phyloP scores from a whole-genome alignment of 2,329 filamentous ascomycete genomes.

The Rutstroemia sp. region DNA sequence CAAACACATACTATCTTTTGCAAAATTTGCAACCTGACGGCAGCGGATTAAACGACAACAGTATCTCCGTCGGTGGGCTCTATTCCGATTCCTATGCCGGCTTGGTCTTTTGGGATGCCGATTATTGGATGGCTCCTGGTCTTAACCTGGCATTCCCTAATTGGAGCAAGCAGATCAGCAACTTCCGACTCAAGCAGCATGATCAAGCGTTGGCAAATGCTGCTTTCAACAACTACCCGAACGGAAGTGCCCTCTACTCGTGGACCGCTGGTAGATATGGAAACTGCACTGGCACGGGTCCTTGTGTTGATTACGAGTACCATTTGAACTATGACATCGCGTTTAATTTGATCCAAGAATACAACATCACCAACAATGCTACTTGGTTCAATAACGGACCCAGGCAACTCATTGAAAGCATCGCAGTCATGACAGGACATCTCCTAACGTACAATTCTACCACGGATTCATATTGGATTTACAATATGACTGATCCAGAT shows the following conservation, averaged over 20 bases:
- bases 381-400: constrained; percentile 35
- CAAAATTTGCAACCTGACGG: constrained; percentile 41
- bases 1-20: constrained; percentile 49
- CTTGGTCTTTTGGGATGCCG: constrained; percentile 36
- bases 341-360: constrained; percentile 33
- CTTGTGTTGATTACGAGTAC: constrained; percentile 66
- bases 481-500: constrained; percentile 64
- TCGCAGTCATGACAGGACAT: constrained; percentile 54
- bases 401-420: constrained; percentile 56
- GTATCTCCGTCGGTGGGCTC: constrained; percentile 61
- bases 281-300: constrained; percentile 57
- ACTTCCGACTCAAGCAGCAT: constrained; percentile 53
- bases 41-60: constrained; percentile 51
- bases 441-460: constrained; percentile 52
- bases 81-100: constrained; percentile 62
- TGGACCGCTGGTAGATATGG: constrained; percentile 63
- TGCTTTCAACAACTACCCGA: constrained; percentile 50
- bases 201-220: constrained; percentile 54
- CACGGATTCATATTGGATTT: constrained; percentile 38
- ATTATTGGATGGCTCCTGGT: constrained; percentile 42
- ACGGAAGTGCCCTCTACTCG: constrained; percentile 53
- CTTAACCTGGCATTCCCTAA: constrained; percentile 56
- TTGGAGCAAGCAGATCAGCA: constrained; percentile 53
- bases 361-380: constrained; percentile 29
- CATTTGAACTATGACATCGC: constrained; percentile 65